phyloP scores from a whole-genome alignment of 257 asterid species.

The Mentha longifolia region DNA sequence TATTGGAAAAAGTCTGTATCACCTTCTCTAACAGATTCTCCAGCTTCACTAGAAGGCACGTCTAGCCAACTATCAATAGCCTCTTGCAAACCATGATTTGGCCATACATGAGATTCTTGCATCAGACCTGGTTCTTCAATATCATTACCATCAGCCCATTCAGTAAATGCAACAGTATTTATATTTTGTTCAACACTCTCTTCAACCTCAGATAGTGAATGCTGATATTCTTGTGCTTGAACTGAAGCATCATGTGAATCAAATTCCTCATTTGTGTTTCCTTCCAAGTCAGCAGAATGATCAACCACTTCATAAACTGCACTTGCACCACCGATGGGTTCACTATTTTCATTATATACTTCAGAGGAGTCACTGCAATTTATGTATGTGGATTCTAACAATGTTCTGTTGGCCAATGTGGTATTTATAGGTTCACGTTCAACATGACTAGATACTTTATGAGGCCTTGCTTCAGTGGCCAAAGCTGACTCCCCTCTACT shows the following conservation, averaged over 20 bases:
- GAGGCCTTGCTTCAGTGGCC: conserved; percentile 37
- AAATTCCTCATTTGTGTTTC: conserved; percentile 40
- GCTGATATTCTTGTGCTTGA: conserved; percentile 48
- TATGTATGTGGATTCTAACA: conserved; percentile 36
- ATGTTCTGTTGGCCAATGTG: conserved; percentile 6
- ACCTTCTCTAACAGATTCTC: conserved; percentile 45
- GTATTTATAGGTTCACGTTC: conserved; percentile 32
- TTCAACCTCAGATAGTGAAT: conserved; percentile 43
- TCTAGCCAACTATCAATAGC: conserved; percentile 72
- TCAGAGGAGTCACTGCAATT: conserved; percentile 37
- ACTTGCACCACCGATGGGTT: conserved; percentile 33
- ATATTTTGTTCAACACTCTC: conserved; percentile 42
- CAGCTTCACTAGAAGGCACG: conserved; percentile 59
- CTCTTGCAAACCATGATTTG: conserved; percentile 57
- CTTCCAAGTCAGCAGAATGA: conserved; percentile 33
- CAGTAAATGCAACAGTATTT: conserved; percentile 34
- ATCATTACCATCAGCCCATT: conserved; percentile 43
- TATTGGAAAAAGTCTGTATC: conserved; percentile 47
- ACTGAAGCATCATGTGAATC: conserved; percentile 47
- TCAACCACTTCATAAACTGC: conserved; percentile 34
- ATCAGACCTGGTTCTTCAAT: conserved; percentile 45
- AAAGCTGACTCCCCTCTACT: conserved; percentile 33
- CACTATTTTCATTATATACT: conserved; percentile 38
- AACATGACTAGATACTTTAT: conserved; percentile 15
- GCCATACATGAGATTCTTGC: conserved; percentile 65